These are phyloP conservation scores for Lunasporangiospora selenospora DNA, from an alignment of 192 early-diverging fungal genomes.

Conservation along the genomic window DNA sequence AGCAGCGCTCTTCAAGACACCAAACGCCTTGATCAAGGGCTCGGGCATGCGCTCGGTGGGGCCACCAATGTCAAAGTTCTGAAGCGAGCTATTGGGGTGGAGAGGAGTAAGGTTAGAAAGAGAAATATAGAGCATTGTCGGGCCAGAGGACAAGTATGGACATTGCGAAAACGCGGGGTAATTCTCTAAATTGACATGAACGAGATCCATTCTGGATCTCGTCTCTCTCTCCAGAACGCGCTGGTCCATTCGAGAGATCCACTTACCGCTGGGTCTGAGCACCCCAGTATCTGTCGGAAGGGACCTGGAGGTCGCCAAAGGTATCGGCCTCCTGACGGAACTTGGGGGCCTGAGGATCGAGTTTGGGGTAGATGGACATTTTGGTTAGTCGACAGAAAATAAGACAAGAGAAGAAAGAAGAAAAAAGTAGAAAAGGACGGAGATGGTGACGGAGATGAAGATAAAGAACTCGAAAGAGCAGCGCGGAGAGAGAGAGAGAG, in stretches of 20 bases:
- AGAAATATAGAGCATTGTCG: background rate
- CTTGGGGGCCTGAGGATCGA: constrained; percentile 59
- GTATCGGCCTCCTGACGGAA: constrained; percentile 85
- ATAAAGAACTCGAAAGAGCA: too few relatives aligned
- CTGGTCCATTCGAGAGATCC: too few relatives aligned
- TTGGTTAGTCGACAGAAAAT: background rate
- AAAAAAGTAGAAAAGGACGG: background rate
- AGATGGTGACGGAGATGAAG: too few relatives aligned
- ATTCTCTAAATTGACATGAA: background rate
- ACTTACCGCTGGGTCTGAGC: constrained; percentile 92
- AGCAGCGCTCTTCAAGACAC: constrained; percentile 94
- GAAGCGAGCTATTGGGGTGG: constrained; percentile 69
- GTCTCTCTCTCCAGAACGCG: too few relatives aligned
- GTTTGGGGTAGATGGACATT: constrained; percentile 30
- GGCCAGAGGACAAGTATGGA: background rate
- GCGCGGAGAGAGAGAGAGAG: background rate
- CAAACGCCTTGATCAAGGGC: constrained; percentile 94
- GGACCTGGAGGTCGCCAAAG: constrained; percentile 95
- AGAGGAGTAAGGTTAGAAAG: background rate
- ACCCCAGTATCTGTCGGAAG: constrained; percentile 96
- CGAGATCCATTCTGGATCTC: too few relatives aligned
- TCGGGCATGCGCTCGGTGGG: constrained; percentile 93
- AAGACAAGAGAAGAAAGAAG: background rate
- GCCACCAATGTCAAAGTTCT: constrained; percentile 99
- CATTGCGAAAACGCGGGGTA: too few relatives aligned